phyloP scores from a whole-genome alignment of 2,329 filamentous ascomycete genomes.

The Diaporthe nobilis region DNA sequence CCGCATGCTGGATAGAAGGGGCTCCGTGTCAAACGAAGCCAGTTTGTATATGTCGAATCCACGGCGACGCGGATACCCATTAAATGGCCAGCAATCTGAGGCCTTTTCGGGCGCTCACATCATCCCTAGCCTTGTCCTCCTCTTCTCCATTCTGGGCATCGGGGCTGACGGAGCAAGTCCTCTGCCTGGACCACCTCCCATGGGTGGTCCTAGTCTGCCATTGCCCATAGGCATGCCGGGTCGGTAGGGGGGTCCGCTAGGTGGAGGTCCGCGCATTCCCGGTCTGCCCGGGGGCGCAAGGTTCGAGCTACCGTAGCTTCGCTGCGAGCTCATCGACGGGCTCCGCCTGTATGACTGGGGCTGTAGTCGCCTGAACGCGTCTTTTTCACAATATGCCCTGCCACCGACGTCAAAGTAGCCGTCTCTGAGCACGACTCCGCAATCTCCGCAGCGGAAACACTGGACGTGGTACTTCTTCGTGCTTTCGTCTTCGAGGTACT shows the following conservation, averaged over 20 bases:
- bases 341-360: conserved; percentile 37
- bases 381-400: conserved; percentile 86
- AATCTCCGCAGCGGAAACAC: conserved; percentile 89
- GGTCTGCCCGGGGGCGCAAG: conserved; percentile 41
- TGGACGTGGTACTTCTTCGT: conserved; percentile 86
- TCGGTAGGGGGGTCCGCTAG: conserved; percentile 37
- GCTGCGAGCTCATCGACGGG: conserved; percentile 40
- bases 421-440: conserved; percentile 79
- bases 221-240: conserved; percentile 41
- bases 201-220: conserved; percentile 39
- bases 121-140: conserved; percentile 73
- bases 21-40: conserved; percentile 13
- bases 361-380: conserved; percentile 74
- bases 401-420: conserved; percentile 94
- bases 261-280: conserved; percentile 41
- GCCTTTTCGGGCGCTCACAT: conserved; percentile 56
- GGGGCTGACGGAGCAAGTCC: conserved; percentile 50
- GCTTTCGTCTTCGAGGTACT: conserved; percentile 88
- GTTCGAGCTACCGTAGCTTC: conserved; percentile 41
- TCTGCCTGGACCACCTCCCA: conserved; percentile 53
- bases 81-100: neutral
- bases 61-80: neutral
- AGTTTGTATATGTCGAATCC: conserved; percentile 14
- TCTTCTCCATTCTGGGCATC: conserved; percentile 71
- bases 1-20: conserved; percentile 11